Conservation (phyloP, 2,329 filamentous ascomycete genomes). For the Penicillium sp. region DNA sequence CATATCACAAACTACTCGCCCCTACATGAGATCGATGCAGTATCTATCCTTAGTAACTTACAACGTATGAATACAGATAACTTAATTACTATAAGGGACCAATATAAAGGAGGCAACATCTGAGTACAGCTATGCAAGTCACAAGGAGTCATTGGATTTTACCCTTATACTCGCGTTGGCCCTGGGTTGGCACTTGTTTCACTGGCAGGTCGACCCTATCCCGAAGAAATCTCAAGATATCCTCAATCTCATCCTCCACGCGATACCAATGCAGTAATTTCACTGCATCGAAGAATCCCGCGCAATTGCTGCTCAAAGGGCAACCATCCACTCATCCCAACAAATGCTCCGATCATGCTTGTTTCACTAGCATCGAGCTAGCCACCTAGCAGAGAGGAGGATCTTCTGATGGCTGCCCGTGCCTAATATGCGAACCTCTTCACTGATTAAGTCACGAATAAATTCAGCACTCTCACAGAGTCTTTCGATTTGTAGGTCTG, state of each 20-base stretch:
- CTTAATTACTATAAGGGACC: not conserved
- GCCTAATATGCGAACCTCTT: conserved; percentile 30
- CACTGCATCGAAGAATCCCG: conserved; percentile 27
- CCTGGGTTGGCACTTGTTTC: not conserved
- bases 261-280: conserved; percentile 12
- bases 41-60: not conserved
- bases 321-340: conserved; percentile 51
- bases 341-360: conserved; percentile 39
- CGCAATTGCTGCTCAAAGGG: conserved; percentile 34
- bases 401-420: conserved; percentile 39
- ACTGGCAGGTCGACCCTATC: not conserved
- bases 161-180: not conserved
- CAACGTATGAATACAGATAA: not conserved
- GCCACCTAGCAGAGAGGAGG: conserved; percentile 47
- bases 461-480: conserved; percentile 43
- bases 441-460: conserved; percentile 34
- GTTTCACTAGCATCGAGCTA: conserved; percentile 13
- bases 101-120: not conserved
- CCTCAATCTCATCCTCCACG: conserved; percentile 13
- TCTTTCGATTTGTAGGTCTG: conserved; percentile 46
- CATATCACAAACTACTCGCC: not conserved
- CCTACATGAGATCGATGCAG: not conserved
- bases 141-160: not conserved
- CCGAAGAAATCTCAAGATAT: conserved; percentile 12
- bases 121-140: not conserved